Evolutionary conservation across 2,329 filamentous ascomycete genomes (phyloP), one percentile per base, ranked within the genome.

Genomic region (Exophiala sideris): DNA sequence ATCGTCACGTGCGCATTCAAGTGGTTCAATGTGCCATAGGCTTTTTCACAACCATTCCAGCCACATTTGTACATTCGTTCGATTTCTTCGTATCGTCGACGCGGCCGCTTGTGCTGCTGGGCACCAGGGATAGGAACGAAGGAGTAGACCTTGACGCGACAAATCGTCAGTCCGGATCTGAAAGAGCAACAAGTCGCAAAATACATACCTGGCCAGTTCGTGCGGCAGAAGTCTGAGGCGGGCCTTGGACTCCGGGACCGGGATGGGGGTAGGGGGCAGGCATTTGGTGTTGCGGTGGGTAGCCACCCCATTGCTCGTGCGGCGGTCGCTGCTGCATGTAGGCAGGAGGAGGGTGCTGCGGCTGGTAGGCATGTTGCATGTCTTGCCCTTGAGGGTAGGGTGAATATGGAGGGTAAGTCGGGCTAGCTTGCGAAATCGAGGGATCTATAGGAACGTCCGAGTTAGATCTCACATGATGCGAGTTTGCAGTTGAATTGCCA

Each of bases 21-120:
- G 70, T 99, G 94, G 72, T 99, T 99, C 58, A 99, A 76, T 45
- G 94, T 99, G 56, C 94, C 94, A 65, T 99, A 99, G 2, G 94
- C 94, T 76, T 99, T 99, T 73, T 99, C 94, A 68, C 94, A 99
- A 7, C 91, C 91, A 62, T 96, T 92, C 89, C 91, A 97, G 21
- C 92, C 94, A 68, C 94, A 99, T 74, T 97, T 97, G 79, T 99
- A 97, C 94, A 99, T 97, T 68, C 94, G 86, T 77, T 99, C 94
- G 65, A 99, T 99, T 71, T 99, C 94, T 73, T 99, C 94, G 66
- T 96, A 99, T 50, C 94, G 84, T 66, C 94, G 81, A 61, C 94
- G 84, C 10, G 94, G 94, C 54, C 94, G 85, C 78, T 99, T 99
- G 72, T 97, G 92, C 70, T 99, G 94, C 70, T 96, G 91, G 10